Evolutionary conservation across 805 yeast species (phyloP), one percentile per base, ranked within the genome.

Genomic region (Spencermartinsiella europaea): DNA sequence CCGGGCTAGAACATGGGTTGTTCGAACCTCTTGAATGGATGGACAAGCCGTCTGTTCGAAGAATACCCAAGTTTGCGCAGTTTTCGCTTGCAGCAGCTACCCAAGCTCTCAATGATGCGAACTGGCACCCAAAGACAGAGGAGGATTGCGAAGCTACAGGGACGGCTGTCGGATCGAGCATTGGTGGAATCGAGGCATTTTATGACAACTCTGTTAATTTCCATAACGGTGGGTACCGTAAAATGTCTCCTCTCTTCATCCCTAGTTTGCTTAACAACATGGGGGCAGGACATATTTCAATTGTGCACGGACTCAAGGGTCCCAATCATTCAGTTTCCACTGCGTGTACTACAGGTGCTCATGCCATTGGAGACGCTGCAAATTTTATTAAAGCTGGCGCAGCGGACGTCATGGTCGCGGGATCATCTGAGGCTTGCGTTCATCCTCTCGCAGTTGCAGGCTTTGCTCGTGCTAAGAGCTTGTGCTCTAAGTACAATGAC

Each of bases 261-360:
- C 98, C 99, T 0, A 80, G 77, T 54, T 66, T 91, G 40, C 70
- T 93, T 34, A 77, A 85, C 34, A 93, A 93, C 62, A 93, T 93
- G 98, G 96, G 96, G 0, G 88, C 90, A 0, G 97, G 98, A 2
- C 81, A 88, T 50, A 78, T 93, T 4, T 83, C 96, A 4, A 90
- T 93, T 47, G 74, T 78, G 52, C 78, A 80, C 56, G 84, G 85
- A 1, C 68, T 89, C 34, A 70, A 76, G 56, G 99, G 99, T 0
- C 95, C 96, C 1, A 78, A 85, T 37, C 96, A 90, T 60, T 71
- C 95, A 0, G 93, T 81, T 0, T 77, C 95, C 1, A 89, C 98
- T 0, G 99, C 99, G 0, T 93, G 99, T 70, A 95, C 99, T 3
- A 89, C 99, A 0, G 99, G 99, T 0, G 77, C 84, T 22, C 95